These are phyloP conservation scores for Begonia masoniana DNA, from an alignment of 306 rosid species.

Conservation along the genomic window DNA sequence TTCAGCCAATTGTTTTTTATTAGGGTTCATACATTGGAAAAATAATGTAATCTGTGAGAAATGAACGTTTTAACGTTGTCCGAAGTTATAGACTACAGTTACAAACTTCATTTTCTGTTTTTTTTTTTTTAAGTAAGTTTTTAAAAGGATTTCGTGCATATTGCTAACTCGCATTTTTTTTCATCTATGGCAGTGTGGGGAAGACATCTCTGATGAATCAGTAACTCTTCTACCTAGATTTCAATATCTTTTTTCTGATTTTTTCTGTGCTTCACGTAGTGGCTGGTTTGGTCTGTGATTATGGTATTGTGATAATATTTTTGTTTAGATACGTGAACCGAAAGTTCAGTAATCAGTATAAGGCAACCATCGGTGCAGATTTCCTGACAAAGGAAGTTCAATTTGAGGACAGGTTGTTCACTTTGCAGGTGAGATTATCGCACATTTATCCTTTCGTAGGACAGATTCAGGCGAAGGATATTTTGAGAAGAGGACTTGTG, in stretches of 20 bases:
- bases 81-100: no score
- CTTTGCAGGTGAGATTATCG: slow-evolving; percentile 62
- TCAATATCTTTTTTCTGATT: slow-evolving; percentile 7
- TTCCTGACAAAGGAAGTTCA: slow-evolving; percentile 99
- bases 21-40: background rate
- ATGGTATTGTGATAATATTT: slow-evolving; percentile 1
- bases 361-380: slow-evolving; percentile 98
- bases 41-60: background rate
- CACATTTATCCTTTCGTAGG: no score
- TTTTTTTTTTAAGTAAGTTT: background rate
- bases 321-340: slow-evolving; percentile 84
- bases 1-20: no score
- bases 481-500: no score
- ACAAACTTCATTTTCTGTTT: slow-evolving; percentile 1
- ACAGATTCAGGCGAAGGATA: no score
- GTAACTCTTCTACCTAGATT: slow-evolving; percentile 30
- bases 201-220: slow-evolving; percentile 98
- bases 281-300: slow-evolving; percentile 4
- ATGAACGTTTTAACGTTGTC: background rate
- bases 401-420: slow-evolving; percentile 93
- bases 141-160: slow-evolving; percentile 3
- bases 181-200: slow-evolving; percentile 70
- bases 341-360: slow-evolving; percentile 96
- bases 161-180: background rate
- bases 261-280: background rate